Evolutionary conservation across 352 stramenopile species (phyloP).

Genomic region (Plasmopara halstedii): DNA sequence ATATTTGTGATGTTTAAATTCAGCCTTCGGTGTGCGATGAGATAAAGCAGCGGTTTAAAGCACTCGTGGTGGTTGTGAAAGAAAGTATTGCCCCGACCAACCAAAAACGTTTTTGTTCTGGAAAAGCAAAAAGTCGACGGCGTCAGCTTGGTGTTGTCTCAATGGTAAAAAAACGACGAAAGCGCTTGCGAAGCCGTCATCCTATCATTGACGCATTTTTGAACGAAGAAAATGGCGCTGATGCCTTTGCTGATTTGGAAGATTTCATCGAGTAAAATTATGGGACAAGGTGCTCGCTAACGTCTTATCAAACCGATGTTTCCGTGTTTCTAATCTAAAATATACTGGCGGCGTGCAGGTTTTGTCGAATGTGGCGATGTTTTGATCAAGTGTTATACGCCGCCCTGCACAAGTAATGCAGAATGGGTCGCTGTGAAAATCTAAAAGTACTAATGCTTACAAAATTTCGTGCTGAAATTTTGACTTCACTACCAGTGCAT

Average conservation of each 20-base stretch:
- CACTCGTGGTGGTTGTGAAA: slow-evolving; percentile 33
- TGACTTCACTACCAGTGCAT: slow-evolving; percentile 32
- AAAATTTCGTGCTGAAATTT: slow-evolving; percentile 38
- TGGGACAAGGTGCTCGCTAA: background rate
- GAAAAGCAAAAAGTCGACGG: slow-evolving; percentile 18
- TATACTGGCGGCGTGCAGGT: slow-evolving; percentile 23
- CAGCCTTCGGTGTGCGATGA: slow-evolving; percentile 20
- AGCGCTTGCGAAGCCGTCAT: slow-evolving; percentile 54
- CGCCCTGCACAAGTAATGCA: background rate
- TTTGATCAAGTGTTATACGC: background rate
- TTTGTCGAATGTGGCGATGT: background rate
- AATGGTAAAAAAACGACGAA: slow-evolving; percentile 45
- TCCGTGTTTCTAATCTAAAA: slow-evolving; percentile 21
- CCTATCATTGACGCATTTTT: slow-evolving; percentile 72
- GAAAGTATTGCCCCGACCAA: slow-evolving; percentile 24
- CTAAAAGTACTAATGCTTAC: too few species aligned
- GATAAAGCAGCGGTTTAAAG: slow-evolving; percentile 22
- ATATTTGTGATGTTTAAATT: slow-evolving; percentile 3
- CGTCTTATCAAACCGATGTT: background rate
- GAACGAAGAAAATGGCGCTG: slow-evolving; percentile 56
- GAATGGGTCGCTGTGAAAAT: background rate
- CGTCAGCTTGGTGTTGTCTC: slow-evolving; percentile 46
- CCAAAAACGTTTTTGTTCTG: background rate
- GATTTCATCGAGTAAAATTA: slow-evolving; percentile 63
- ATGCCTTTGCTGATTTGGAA: slow-evolving; percentile 66